Percentiles rank a stretch among this genome's conserved stretches.
Evolutionary conservation across 2,329 filamentous ascomycete genomes (phyloP).

Genomic region (Sclerotinia glacialis): DNA sequence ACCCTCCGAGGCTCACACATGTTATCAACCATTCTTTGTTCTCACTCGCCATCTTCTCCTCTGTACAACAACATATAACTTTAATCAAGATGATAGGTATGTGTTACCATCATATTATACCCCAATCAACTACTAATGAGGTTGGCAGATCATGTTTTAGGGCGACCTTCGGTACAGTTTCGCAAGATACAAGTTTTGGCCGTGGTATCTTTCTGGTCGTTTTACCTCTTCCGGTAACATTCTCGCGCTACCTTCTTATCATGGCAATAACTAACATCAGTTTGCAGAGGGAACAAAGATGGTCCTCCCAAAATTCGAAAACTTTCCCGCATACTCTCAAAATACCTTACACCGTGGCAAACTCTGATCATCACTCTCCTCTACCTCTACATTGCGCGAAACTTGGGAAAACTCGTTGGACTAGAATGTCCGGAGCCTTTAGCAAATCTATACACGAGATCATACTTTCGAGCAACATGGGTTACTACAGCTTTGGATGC

Average conservation of each 20-base stretch:
- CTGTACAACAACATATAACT: conserved; percentile 13
- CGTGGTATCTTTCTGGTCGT: conserved; percentile 87
- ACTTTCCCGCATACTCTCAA: conserved; percentile 69
- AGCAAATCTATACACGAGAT: conserved; percentile 86
- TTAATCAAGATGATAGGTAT: conserved; percentile 22
- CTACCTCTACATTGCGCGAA: conserved; percentile 85
- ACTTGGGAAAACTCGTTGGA: conserved; percentile 89
- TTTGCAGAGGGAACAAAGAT: conserved; percentile 72
- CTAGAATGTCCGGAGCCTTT: conserved; percentile 91
- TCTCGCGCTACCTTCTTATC: neutral
- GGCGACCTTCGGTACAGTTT: conserved; percentile 85
- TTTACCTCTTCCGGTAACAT: conserved; percentile 72
- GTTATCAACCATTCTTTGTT: conserved; percentile 18
- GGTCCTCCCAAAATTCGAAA: conserved; percentile 74
- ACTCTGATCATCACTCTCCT: conserved; percentile 82
- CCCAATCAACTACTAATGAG: neutral
- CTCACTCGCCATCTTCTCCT: conserved; percentile 6
- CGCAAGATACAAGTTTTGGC: conserved; percentile 88
- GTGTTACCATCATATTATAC: neutral
- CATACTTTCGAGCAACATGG: conserved; percentile 97
- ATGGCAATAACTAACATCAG: conserved; percentile 18
- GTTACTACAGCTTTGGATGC: conserved; percentile 91
- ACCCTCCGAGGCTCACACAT: conserved; percentile 5
- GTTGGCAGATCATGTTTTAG: conserved; percentile 76
- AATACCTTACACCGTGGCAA: conserved; percentile 81